Evolutionary conservation across 2,329 filamentous ascomycete genomes (phyloP), one percentile per base, ranked within the genome.

Genomic region (Lasiodiplodia gonubiensis): DNA sequence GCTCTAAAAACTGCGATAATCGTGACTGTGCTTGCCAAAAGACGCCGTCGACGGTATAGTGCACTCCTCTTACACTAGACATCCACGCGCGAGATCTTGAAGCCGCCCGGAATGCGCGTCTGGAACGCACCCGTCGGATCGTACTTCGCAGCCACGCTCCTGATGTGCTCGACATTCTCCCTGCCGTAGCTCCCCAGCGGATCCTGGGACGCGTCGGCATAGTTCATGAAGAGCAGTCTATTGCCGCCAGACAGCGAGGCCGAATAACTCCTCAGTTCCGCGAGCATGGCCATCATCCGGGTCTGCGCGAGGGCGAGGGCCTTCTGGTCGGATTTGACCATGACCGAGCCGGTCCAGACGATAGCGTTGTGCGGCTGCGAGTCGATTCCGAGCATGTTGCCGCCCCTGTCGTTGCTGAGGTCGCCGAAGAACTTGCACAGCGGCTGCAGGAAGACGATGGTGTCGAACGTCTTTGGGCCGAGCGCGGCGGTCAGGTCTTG

Each of bases 91-190:
- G 72, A 73, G 14, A 76, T 71, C 68, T 76, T 77, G 49, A 75
- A 77, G 0, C 74, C 74, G 4, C 73, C 73, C 0, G 71, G 71
- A 2, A 74, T 71, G 3, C 69, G 55, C 8, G 68, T 71, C 64
- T 76, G 74, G 39, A 75, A 76, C 0, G 76, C 66, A 2, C 69
- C 69, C 5, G 18, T 23, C 2, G 74, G 69, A 64, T 72, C 71
- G 33, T 70, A 71, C 48, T 68, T 68, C 35, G 14, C 42, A 7
- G 64, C 53, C 14, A 68, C 61, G 1, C n/a, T 37, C 42, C 66
- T 54, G 21, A 72, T 27, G 39, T 52, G 64, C 35, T 33, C 16
- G 10, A 70, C 30, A 51, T 64, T 70, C 27, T 69, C 71, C 0
- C 35, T 33, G 0, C 73, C 74, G 52, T 75, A 75, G 12, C 70